Evolutionary conservation across 805 yeast species (phyloP).

Genomic region (Scheffersomyces coipomensis): DNA sequence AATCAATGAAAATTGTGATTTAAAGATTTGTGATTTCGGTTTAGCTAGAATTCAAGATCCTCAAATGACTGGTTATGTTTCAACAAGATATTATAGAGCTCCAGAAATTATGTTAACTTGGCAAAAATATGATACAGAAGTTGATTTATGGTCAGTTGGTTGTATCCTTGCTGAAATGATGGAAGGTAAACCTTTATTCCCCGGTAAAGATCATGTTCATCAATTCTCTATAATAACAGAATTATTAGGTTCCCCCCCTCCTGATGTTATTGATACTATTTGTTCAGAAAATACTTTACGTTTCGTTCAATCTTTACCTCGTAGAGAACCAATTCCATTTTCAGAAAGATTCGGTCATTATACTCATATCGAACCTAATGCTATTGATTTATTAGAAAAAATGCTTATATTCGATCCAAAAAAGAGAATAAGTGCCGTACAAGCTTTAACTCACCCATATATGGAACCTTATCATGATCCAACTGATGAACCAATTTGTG

Average conservation of each 20-base stretch:
- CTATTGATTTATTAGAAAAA: conserved; percentile 81
- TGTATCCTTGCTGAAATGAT: conserved; percentile 98
- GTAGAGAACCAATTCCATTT: conserved; percentile 88
- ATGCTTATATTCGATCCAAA: conserved; percentile 96
- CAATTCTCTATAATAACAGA: conserved; percentile 97
- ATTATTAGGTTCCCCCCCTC: conserved; percentile 92
- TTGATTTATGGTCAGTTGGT: conserved; percentile 97
- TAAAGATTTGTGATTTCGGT: conserved; percentile 92
- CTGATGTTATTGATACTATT: conserved; percentile 92
- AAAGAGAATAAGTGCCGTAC: conserved; percentile 89
- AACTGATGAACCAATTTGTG: conserved; percentile 93
- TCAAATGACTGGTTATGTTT: conserved; percentile 98
- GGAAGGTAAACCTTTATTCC: conserved; percentile 94
- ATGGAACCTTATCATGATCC: conserved; percentile 96
- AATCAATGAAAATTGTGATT: conserved; percentile 86
- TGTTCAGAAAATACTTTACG: conserved; percentile 93
- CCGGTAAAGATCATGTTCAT: conserved; percentile 97
- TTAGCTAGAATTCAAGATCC: conserved; percentile 97
- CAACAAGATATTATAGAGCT: conserved; percentile 93
- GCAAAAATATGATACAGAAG: conserved; percentile 97
- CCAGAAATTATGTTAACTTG: conserved; percentile 98
- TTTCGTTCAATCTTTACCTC: conserved; percentile 91
- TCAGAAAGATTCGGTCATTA: conserved; percentile 71
- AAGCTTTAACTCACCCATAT: conserved; percentile 87
- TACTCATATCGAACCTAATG: conserved; percentile 69